Percentiles rank a stretch among this genome's conserved stretches.
Conservation (phyloP, 2,329 filamentous ascomycete species). For the Seiridium cupressi region DNA sequence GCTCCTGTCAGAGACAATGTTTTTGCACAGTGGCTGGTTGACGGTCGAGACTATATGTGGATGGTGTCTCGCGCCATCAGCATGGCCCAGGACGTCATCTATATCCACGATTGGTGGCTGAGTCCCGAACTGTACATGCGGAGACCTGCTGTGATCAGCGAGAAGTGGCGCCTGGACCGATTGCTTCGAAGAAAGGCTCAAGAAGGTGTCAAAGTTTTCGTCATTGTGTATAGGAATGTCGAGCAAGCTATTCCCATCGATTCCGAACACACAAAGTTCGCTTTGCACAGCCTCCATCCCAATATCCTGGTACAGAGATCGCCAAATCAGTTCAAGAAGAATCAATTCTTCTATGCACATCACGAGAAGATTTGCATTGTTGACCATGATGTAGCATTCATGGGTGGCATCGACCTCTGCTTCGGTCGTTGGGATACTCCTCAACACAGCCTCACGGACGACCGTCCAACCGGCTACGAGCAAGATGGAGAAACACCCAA, state of each 20-base stretch:
- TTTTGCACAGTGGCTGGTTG: slow-evolving; percentile 94
- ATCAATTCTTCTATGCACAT: slow-evolving; percentile 99
- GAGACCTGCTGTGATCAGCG: slow-evolving; percentile 89
- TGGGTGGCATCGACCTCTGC: slow-evolving; percentile 93
- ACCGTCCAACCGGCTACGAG: slow-evolving; percentile 95
- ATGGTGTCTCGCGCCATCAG: slow-evolving; percentile 95
- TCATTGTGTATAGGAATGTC: slow-evolving; percentile 97
- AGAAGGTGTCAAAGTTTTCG: slow-evolving; percentile 95
- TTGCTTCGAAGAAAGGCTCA: slow-evolving; percentile 89
- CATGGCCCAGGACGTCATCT: slow-evolving; percentile 96
- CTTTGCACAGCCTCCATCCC: slow-evolving; percentile 87
- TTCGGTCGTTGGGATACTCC: slow-evolving; percentile 98
- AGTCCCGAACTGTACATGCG: slow-evolving; percentile 95
- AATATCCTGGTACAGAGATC: slow-evolving; percentile 96
- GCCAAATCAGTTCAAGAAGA: slow-evolving; percentile 96
- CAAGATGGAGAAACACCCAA: slow-evolving; percentile 67
- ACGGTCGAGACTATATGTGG: slow-evolving; percentile 99
- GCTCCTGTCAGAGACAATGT: slow-evolving; percentile 84
- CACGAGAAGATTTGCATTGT: slow-evolving; percentile 98
- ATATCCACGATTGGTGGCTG: slow-evolving; percentile 99
- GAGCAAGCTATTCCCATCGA: slow-evolving; percentile 97
- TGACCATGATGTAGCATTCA: slow-evolving; percentile 92
- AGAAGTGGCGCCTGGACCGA: slow-evolving; percentile 95
- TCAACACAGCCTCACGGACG: slow-evolving; percentile 85
- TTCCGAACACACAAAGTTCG: slow-evolving; percentile 97